A percentile compares a stretch with the other conserved stretches of the same genome.
Conservation (phyloP, 345 rosid genomes). For the Garcia nutans region DNA sequence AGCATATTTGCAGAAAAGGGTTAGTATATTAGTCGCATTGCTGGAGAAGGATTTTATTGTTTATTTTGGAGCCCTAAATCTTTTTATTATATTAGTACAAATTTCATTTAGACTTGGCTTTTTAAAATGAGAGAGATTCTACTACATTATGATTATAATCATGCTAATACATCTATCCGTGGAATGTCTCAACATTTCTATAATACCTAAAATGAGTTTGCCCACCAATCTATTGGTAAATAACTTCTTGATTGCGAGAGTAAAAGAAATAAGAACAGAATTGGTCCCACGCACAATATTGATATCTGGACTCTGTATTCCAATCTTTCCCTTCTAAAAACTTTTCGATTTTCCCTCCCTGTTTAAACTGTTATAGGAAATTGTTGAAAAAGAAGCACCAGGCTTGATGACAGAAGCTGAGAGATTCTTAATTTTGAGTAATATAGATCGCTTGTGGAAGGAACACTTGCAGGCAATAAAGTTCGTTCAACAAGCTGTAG, state of each 20-base stretch:
- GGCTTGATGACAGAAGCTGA: slow-evolving; percentile 94
- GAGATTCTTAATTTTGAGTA: slow-evolving; percentile 80
- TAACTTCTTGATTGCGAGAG: background rate
- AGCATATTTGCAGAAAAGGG: slow-evolving; percentile 90
- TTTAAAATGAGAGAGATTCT: background rate
- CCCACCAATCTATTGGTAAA: background rate
- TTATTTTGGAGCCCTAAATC: background rate
- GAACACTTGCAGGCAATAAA: slow-evolving; percentile 95
- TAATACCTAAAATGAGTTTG: background rate
- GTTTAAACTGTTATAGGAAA: slow-evolving; percentile 40
- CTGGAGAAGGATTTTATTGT: slow-evolving; percentile 8
- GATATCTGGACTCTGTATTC: background rate
- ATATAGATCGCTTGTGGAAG: slow-evolving; percentile 94
- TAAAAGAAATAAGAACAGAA: background rate
- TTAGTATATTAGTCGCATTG: slow-evolving; percentile 29
- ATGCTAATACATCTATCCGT: background rate
- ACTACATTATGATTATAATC: background rate
- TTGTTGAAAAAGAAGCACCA: slow-evolving; percentile 79
- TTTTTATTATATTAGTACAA: background rate
- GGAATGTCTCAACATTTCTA: background rate
- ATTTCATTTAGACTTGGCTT: background rate
- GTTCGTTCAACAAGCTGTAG: slow-evolving; percentile 95
- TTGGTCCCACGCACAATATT: background rate
- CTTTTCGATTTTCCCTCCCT: background rate
- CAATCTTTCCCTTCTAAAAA: background rate